Base-by-base conservation (phyloP, 1,284 basidiomycete genomes). In the Laetiporus sulphureus region DNA sequence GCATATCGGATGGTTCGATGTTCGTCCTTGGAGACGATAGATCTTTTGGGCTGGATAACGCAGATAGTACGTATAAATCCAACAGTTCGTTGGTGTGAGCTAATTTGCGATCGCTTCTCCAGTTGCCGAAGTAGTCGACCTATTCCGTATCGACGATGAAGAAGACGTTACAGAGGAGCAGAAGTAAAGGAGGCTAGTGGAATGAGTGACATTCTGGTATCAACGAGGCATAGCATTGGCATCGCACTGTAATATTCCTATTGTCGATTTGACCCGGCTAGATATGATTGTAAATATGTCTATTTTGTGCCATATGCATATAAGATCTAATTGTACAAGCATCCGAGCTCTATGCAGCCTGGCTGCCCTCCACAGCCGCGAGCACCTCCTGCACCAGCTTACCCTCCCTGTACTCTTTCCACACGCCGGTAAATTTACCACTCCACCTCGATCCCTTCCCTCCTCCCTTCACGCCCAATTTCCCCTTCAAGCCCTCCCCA, bases 371-470 rank as follows among this genome's bases (percentile, higher is more conserved):
- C 15, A 22, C n/a, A 27, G 42, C 25, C 18, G 34, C 19, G 38
- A 44, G 32, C 24, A 44, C 13, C 10, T 71, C 69, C 8, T 71
- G 62, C 4, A 81, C 60, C 8, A 40, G 16, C 18, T 45, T 47
- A 4, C 57, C 61, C 37, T 68, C 66, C 36, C 59, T 56, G 4
- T 42, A 44, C 0, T 56, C 56, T 50, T 59, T 57, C 66, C 66
- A 67, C 5, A 67, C 63, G 2, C 65, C 67, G n/a, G 53, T 57
- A 47, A 69, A 73, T 59, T 85, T 84, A 2, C 82, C 81, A 52
- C 79, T 83, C 82, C 79, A 85, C 45, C 68, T 70, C 16, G 62
- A 55, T 3, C 77, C 81, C 55, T 78, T 80, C 3, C 79, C 79
- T 15, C 79, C 80, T 10, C 78, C 82, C 63, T 79, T 84, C 31